Percentiles rank a stretch among this genome's conserved stretches.
These are phyloP conservation scores for Geotrichum citri-aurantii DNA, from an alignment of 1,139 yeast species.

Conservation along the genomic window DNA sequence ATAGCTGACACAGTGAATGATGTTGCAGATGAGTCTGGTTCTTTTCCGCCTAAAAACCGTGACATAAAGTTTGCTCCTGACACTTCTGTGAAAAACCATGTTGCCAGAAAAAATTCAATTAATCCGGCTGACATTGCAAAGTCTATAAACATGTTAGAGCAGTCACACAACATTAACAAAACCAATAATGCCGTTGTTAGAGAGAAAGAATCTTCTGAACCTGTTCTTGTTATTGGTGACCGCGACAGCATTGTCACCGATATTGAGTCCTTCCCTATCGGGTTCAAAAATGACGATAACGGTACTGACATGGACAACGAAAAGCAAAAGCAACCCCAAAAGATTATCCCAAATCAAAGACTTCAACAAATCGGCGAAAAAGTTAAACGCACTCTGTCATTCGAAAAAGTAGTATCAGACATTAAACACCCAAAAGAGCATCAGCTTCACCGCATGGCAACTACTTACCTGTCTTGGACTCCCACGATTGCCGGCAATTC, in stretches of 20 bases:
- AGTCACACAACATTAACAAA: neutral
- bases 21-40: neutral
- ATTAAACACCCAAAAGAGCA: constrained; percentile 35
- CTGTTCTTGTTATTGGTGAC: neutral
- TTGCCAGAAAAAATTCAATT: neutral
- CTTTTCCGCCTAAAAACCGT: constrained; percentile 1
- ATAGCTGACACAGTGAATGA: neutral
- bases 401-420: constrained; percentile 71
- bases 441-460: neutral
- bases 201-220: neutral
- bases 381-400: constrained; percentile 64
- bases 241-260: neutral
- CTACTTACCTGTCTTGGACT: constrained; percentile 70
- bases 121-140: constrained; percentile 2
- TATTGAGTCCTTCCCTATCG: neutral
- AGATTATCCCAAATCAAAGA: neutral
- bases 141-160: neutral
- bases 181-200: neutral
- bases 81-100: neutral
- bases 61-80: constrained; percentile 14
- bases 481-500: constrained; percentile 94
- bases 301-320: neutral
- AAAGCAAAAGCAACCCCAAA: neutral
- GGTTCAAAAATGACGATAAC: neutral
- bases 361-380: neutral